phyloP scores from a whole-genome alignment of 345 rosid genomes.

The Aquilaria yunnanensis region DNA sequence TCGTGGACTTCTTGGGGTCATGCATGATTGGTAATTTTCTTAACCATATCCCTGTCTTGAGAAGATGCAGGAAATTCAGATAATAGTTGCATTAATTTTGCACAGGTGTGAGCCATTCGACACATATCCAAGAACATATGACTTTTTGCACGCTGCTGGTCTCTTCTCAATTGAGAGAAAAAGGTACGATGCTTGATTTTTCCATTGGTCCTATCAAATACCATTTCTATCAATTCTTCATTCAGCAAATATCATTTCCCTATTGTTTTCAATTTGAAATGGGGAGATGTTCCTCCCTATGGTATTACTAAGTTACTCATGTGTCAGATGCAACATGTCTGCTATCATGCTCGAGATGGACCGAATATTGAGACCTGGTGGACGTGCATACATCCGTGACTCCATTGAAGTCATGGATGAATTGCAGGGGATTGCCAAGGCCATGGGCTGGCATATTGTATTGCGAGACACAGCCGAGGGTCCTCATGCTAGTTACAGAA shows the following conservation, averaged over 20 bases:
- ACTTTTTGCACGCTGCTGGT: slow-evolving; percentile 79
- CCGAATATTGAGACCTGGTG: slow-evolving; percentile 93
- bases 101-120: slow-evolving; percentile 96
- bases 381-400: slow-evolving; percentile 80
- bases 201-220: background rate
- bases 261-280: too few relatives aligned
- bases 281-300: too few relatives aligned
- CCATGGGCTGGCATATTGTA: slow-evolving; percentile 70
- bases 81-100: slow-evolving; percentile 1
- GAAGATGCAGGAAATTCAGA: slow-evolving; percentile 1
- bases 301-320: background rate
- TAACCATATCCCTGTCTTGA: background rate
- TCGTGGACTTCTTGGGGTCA: slow-evolving; percentile 90
- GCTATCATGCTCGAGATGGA: slow-evolving; percentile 98
- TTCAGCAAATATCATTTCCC: too few relatives aligned
- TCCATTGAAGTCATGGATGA: slow-evolving; percentile 66
- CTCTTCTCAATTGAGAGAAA: slow-evolving; percentile 85
- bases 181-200: slow-evolving; percentile 41
- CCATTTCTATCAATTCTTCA: too few relatives aligned
- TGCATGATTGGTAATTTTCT: slow-evolving; percentile 88
- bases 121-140: slow-evolving; percentile 95
- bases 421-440: slow-evolving; percentile 67
- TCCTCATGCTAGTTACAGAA: slow-evolving; percentile 88
- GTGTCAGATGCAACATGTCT: slow-evolving; percentile 77
- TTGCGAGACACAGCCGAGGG: slow-evolving; percentile 89